phyloP scores from a whole-genome alignment of 495 filamentous ascomycete genomes.

The Tuber melanosporum region DNA sequence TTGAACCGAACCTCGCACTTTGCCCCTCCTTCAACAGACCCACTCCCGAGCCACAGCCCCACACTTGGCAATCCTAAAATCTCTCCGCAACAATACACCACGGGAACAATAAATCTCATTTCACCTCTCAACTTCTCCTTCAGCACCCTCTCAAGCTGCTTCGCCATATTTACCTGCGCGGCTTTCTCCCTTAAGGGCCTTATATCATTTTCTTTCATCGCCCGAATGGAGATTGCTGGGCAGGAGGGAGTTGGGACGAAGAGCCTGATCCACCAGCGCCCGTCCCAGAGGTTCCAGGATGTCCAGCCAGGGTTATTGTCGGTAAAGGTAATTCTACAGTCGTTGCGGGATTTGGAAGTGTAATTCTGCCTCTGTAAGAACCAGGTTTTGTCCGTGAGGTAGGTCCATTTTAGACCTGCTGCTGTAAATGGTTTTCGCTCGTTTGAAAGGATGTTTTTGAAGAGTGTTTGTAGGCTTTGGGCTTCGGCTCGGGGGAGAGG shows the following conservation, averaged over 20 bases:
- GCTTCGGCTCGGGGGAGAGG: conserved; percentile 46
- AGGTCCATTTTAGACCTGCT: conserved; percentile 29
- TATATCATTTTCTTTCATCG: conserved; percentile 8
- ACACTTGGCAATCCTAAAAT: conserved; percentile 18
- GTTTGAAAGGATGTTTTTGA: conserved; percentile 31
- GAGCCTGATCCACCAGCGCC: conserved; percentile 73
- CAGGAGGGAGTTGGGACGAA: conserved; percentile 8
- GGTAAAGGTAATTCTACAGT: background rate
- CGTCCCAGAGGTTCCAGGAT: conserved; percentile 64
- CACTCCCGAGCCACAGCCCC: conserved; percentile 10
- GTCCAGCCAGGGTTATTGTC: conserved; percentile 29
- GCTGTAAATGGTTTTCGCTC: conserved; percentile 24
- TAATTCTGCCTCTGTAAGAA: conserved; percentile 6
- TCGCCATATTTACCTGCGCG: conserved; percentile 14
- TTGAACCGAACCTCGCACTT: conserved; percentile 25
- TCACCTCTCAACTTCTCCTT: conserved; percentile 15
- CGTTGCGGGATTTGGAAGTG: background rate
- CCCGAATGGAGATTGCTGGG: background rate
- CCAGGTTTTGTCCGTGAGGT: conserved; percentile 22
- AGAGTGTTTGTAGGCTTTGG: conserved; percentile 40
- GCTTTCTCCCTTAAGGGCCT: conserved; percentile 15
- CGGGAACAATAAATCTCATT: conserved; percentile 26
- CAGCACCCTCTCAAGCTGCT: conserved; percentile 8
- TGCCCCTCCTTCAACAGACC: background rate
- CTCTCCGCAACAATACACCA: conserved; percentile 18